These are phyloP conservation scores for Sesbania bispinosa DNA, from an alignment of 306 rosid species.

Conservation along the genomic window DNA sequence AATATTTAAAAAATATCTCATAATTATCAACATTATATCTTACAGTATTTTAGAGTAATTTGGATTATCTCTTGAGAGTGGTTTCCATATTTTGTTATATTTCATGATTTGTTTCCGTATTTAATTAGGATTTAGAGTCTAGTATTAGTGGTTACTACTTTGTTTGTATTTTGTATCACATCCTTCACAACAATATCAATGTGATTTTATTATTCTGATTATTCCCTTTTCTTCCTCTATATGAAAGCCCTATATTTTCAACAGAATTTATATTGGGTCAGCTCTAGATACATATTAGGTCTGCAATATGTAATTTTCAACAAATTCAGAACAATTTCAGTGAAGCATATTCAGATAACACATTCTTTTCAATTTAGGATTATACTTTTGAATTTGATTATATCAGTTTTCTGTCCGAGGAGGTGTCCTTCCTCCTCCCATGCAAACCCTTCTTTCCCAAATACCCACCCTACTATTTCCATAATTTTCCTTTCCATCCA, in stretches of 20 bases:
- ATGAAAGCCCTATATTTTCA: not conserved
- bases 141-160: not conserved
- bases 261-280: not conserved
- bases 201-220: too few species aligned
- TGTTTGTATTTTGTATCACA: not conserved
- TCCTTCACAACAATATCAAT: not conserved
- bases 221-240: not conserved
- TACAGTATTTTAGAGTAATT: not conserved
- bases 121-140: not conserved
- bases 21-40: not conserved
- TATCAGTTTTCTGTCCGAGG: not conserved
- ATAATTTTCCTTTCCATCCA: not conserved
- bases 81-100: not conserved
- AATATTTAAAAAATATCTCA: not conserved
- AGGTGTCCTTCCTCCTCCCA: not conserved
- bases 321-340: too few species aligned
- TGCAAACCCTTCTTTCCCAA: not conserved
- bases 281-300: not conserved
- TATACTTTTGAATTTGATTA: not conserved
- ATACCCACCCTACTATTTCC: not conserved
- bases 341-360: not conserved
- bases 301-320: too few species aligned
- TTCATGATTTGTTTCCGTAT: not conserved
- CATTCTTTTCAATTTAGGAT: not conserved
- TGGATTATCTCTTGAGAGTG: not conserved